Conservation (phyloP, 805 yeast species). For the Blastobotrys attinorum region DNA sequence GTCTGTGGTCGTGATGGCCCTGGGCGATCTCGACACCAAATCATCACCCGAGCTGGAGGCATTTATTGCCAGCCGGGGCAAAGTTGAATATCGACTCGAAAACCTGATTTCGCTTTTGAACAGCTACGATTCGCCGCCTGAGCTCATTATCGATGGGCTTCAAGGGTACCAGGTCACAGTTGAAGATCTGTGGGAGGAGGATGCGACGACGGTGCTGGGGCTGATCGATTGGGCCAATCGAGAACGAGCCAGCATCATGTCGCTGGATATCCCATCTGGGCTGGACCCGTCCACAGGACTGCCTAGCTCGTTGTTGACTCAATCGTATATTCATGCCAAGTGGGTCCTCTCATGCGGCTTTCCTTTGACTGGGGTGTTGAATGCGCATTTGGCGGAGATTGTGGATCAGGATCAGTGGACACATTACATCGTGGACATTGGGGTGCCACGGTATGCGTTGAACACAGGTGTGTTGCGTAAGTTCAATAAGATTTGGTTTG, state of each 20-base stretch:
- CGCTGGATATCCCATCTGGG: constrained; percentile 78
- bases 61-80: constrained; percentile 49
- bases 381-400: constrained; percentile 47
- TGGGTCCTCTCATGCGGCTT: constrained; percentile 66
- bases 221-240: constrained; percentile 63
- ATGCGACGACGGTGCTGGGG: constrained; percentile 23
- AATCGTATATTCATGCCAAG: constrained; percentile 35
- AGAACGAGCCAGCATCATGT: constrained; percentile 41
- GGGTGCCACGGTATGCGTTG: constrained; percentile 55
- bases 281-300: constrained; percentile 76
- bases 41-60: constrained; percentile 38
- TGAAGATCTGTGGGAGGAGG: constrained; percentile 43
- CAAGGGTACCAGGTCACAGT: constrained; percentile 75
- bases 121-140: constrained; percentile 62
- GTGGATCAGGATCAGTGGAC: constrained; percentile 41
- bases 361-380: constrained; percentile 56
- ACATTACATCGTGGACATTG: constrained; percentile 62
- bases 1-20: constrained; percentile 1
- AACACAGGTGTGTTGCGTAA: constrained; percentile 34
- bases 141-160: constrained; percentile 71
- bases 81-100: constrained; percentile 33
- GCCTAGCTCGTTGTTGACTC: constrained; percentile 11
- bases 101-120: constrained; percentile 27
- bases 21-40: not conserved
- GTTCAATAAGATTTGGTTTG: constrained; percentile 40